Evolutionary conservation across 805 yeast genomes (phyloP).

Genomic region (Lachancea quebecensis): DNA sequence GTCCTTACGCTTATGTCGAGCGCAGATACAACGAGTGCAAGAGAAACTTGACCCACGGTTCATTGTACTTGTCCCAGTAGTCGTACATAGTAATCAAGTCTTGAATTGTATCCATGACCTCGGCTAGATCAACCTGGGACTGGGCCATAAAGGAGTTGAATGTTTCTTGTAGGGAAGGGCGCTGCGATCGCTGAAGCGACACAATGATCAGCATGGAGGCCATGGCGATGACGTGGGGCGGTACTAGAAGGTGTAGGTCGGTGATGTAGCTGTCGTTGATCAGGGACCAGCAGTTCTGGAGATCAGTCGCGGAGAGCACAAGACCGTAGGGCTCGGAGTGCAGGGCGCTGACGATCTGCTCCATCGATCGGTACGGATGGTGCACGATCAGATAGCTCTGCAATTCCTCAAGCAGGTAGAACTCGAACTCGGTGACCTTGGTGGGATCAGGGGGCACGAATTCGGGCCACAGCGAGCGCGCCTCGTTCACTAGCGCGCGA

Average conservation of each 20-base stretch:
- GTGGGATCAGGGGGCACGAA: constrained; percentile 87
- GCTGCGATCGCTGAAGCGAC: constrained; percentile 14
- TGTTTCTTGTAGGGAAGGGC: constrained; percentile 13
- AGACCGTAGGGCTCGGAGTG: constrained; percentile 29
- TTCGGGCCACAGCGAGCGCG: constrained; percentile 90
- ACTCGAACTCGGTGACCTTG: constrained; percentile 91
- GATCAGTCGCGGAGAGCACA: constrained; percentile 50
- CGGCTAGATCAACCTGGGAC: constrained; percentile 69
- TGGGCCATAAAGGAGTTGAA: constrained; percentile 51
- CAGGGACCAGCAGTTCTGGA: constrained; percentile 83
- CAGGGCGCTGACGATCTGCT: constrained; percentile 42
- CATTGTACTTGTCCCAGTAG: constrained; percentile 82
- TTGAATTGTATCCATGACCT: constrained; percentile 76
- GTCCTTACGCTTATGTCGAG: background rate
- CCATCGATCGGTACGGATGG: constrained; percentile 64
- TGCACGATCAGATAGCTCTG: constrained; percentile 63
- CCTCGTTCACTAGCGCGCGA: constrained; percentile 72
- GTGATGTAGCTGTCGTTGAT: constrained; percentile 86
- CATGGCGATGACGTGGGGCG: constrained; percentile 85
- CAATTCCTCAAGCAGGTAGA: constrained; percentile 84
- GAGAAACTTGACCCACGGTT: constrained; percentile 41
- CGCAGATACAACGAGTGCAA: constrained; percentile 29
- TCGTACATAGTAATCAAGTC: constrained; percentile 77
- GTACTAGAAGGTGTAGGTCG: constrained; percentile 71
- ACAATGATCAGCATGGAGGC: constrained; percentile 76